Base-by-base conservation (phyloP, 2,329 filamentous ascomycete species). In the Daldinia eschscholtzii region DNA sequence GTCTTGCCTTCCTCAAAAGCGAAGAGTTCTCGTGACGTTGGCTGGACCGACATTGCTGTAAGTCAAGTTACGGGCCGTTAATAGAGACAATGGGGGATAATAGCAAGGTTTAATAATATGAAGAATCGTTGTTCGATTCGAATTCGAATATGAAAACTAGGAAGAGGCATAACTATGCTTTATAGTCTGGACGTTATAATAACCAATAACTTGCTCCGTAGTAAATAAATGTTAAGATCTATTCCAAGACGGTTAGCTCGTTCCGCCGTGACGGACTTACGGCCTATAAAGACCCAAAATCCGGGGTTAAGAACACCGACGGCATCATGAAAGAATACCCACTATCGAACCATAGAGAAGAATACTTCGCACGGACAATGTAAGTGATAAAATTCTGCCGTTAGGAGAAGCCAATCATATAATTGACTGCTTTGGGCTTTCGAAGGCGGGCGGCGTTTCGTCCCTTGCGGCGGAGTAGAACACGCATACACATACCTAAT, bases 1-100 rank as follows among this genome's bases (percentile, higher is more conserved):
- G 46, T 52, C 26, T 52, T 52, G 46, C 46, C 46, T 52, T 52
- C 46, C 2, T 33, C 33, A 26, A 52, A 52, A 15, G 12, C 26
- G 26, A 33, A 52, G 46, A 52, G 46, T 13, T 52, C 46, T 33
- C 15, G 26, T 18, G 46, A 52, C 18, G 46, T 15, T 18, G 46
- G 26, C 18, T 52, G 46, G 46, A 26, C 5, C n/a, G 46, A 9
- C 46, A 52, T 52, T 52, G 46, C 28, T 18, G 7, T n/a, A 52
- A 26, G 15, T 33, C 10, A 33, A 33, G 46, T 30, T 48, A 15
- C 1, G 3, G 23, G 23, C 15, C 18, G 2, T 50, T 48, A 30
- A 4, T n/a, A 4, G 5, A 13, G 23, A 20, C 10, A 26, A 48
- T 23, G 10, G 44, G 20, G 23, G 23, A 15, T 26, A 15, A n/a